phyloP scores from a whole-genome alignment of 208 protist species.

The Acanthamoeba royreba region DNA sequence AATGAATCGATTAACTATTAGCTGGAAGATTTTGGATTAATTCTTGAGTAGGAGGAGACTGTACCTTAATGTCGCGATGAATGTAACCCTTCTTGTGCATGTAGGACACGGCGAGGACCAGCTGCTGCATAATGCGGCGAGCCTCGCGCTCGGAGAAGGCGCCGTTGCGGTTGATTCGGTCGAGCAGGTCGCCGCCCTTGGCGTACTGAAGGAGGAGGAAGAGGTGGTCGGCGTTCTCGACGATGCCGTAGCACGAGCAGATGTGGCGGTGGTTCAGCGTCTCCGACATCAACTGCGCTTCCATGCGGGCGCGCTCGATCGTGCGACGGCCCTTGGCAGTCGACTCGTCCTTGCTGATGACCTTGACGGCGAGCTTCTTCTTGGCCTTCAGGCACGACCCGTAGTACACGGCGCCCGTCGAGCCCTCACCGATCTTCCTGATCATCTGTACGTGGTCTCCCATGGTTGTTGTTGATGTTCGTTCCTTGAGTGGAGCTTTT shows the following conservation, averaged over 20 bases:
- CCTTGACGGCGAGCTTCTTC: conserved; percentile 16
- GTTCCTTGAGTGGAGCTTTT: no score
- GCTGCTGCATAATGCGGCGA: neutral
- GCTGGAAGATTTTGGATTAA: neutral
- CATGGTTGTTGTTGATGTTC: neutral
- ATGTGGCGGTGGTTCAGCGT: conserved; percentile 2
- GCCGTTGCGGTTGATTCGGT: neutral
- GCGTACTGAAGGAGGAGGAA: conserved; percentile 8
- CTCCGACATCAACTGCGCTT: neutral
- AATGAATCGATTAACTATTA: neutral
- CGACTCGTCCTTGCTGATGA: neutral
- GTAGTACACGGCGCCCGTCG: neutral
- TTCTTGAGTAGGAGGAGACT: neutral
- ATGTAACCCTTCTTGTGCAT: neutral
- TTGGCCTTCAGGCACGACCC: conserved; percentile 15
- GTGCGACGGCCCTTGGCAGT: neutral
- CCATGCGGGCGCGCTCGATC: neutral
- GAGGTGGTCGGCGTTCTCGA: conserved; percentile 15
- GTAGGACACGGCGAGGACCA: neutral
- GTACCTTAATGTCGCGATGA: conserved; percentile 27
- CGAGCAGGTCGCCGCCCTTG: neutral
- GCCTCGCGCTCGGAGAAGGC: conserved; percentile 18
- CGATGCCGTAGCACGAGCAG: neutral
- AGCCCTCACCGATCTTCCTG: neutral
- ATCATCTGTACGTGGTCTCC: conserved; percentile 12